Base-by-base conservation (phyloP, 306 rosid species). In the Senna tora region DNA sequence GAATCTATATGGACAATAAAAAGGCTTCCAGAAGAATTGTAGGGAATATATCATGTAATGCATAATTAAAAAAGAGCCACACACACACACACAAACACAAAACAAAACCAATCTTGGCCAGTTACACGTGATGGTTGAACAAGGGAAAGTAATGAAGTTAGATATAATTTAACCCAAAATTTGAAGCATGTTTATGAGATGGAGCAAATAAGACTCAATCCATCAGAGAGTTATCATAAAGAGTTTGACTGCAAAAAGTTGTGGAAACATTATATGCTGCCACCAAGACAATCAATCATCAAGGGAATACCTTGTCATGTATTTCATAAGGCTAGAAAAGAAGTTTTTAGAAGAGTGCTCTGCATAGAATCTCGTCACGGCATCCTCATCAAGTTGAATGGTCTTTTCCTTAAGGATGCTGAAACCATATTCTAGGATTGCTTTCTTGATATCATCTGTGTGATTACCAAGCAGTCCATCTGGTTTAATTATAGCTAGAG, bases 401-500 rank as follows among this genome's bases (percentile, higher is more conserved):
- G 41, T 69, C 76, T 21, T 77, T 72, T 86, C 96, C 73, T 79
- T 74, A n/a, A 67, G 42, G 76, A 89, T 89, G 52, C 28, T 60
- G 76, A 91, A 93, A 64, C 88, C 91, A 39, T 89, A 73, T 49
- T 87, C 85, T 83, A 69, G 32, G 69, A 87, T 55, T 80, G 69
- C 83, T 77, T 67, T 75, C 87, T 87, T 89, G 61, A 93, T 79
- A 47, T 67, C 80, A 21, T 80, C 88, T 53, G 89, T 81, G 76
- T 72, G 71, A 82, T 89, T 89, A 65, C 88, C 92, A 14, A 72
- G 73, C 84, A 89, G 66, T 67, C 97, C 98, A 34, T 93, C 97
- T 11, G 97, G 98, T 73, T 93, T 93, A 75, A 93, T 81, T 32
- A 93, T 84, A 17, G 94, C 96, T 34, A 89, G 81, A 19, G 98